Percentiles rank a stretch among this genome's conserved stretches.
Conservation (phyloP, 345 rosid species). For the Gossypium rotundifolium region DNA sequence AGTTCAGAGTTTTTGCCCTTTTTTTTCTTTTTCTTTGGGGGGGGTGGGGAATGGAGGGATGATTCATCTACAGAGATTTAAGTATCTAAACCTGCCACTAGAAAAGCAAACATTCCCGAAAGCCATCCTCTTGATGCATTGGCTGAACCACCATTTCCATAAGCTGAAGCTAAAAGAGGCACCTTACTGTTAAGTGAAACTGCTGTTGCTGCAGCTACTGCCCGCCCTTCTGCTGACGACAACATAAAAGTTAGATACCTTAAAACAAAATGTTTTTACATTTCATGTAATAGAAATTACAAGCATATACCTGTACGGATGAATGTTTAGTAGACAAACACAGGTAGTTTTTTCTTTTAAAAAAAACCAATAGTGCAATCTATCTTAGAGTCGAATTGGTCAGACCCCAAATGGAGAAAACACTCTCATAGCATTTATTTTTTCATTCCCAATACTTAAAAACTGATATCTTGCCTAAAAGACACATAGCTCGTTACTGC, state of each 20-base stretch:
- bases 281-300: not conserved
- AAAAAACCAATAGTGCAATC: too few species aligned
- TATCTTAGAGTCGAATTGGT: too few species aligned
- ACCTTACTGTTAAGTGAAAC: slow-evolving; percentile 52
- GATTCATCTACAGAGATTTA: not conserved
- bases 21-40: not conserved
- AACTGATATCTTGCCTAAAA: too few species aligned
- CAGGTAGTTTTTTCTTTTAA: too few species aligned
- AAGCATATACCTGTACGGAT: not conserved
- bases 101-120: slow-evolving; percentile 66
- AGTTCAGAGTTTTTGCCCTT: not conserved
- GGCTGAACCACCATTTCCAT: slow-evolving; percentile 41
- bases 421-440: too few species aligned
- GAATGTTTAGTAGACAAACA: too few species aligned
- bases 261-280: not conserved
- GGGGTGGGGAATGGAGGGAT: not conserved
- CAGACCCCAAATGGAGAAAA: too few species aligned
- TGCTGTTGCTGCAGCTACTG: slow-evolving; percentile 65
- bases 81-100: slow-evolving; percentile 72
- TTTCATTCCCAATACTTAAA: too few species aligned
- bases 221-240: slow-evolving; percentile 50
- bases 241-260: not conserved
- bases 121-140: slow-evolving; percentile 56
- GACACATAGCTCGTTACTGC: too few species aligned
- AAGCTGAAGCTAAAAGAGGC: slow-evolving; percentile 45